A percentile compares a stretch with the other conserved stretches of the same genome.
These are phyloP conservation scores for Orbilia brochopaga DNA, from an alignment of 2,329 filamentous ascomycete species.

Conservation along the genomic window DNA sequence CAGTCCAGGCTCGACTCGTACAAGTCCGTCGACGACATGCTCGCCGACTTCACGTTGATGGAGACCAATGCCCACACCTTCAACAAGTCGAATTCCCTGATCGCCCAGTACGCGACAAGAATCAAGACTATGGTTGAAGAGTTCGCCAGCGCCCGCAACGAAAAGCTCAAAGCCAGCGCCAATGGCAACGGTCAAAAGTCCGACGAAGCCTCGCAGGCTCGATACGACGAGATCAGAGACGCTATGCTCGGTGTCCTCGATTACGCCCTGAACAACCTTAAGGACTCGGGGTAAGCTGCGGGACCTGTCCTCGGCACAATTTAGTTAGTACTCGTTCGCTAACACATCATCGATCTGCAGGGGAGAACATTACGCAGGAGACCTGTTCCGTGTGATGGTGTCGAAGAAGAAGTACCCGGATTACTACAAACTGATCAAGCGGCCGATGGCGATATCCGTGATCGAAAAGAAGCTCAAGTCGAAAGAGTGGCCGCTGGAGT, in stretches of 20 bases:
- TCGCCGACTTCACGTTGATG: slow-evolving; percentile 42
- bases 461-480: slow-evolving; percentile 30
- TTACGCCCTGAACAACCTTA: slow-evolving; percentile 19
- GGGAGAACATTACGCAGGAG: slow-evolving; percentile 18
- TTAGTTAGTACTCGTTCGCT: background rate
- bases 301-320: background rate
- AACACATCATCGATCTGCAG: slow-evolving; percentile 11
- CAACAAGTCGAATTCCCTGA: slow-evolving; percentile 40
- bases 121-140: slow-evolving; percentile 29
- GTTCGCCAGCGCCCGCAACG: slow-evolving; percentile 6
- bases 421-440: slow-evolving; percentile 39
- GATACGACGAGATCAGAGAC: slow-evolving; percentile 17
- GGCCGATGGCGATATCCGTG: slow-evolving; percentile 21
- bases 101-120: slow-evolving; percentile 35
- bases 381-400: slow-evolving; percentile 24
- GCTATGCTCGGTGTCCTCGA: slow-evolving; percentile 20
- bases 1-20: slow-evolving; percentile 33
- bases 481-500: slow-evolving; percentile 7
- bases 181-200: background rate
- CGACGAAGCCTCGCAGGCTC: slow-evolving; percentile 6
- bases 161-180: slow-evolving; percentile 6
- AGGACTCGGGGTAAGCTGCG: slow-evolving; percentile 26
- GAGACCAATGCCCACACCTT: slow-evolving; percentile 40
- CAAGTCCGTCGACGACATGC: slow-evolving; percentile 26
- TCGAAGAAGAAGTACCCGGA: slow-evolving; percentile 34